Evolutionary conservation across 805 yeast species (phyloP).

Genomic region (Millerozyma miso): DNA sequence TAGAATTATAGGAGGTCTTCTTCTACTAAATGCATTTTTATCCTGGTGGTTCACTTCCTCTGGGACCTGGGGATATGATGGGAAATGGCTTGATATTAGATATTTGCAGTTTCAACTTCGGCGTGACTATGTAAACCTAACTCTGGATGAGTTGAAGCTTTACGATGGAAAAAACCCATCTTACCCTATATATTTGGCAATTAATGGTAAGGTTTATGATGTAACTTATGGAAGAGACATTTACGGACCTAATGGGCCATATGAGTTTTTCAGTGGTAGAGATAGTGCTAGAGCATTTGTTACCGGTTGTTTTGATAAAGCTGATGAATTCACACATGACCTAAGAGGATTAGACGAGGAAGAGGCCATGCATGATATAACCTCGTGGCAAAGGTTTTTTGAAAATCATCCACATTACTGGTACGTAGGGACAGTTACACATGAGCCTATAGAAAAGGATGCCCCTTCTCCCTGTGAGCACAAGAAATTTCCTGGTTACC

Average conservation of each 20-base stretch:
- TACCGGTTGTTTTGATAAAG: conserved; percentile 60
- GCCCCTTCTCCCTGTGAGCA: conserved; percentile 49
- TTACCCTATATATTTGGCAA: conserved; percentile 54
- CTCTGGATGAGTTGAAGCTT: conserved; percentile 43
- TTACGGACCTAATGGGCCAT: conserved; percentile 59
- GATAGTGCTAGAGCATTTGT: conserved; percentile 68
- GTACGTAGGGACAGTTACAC: conserved; percentile 55
- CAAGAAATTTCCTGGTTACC: conserved; percentile 18
- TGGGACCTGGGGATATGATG: conserved; percentile 57
- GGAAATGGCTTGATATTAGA: conserved; percentile 42
- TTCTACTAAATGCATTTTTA: conserved; percentile 42
- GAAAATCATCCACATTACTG: conserved; percentile 48
- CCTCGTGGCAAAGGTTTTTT: conserved; percentile 52
- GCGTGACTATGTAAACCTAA: conserved; percentile 23
- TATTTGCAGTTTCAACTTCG: conserved; percentile 30
- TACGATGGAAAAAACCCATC: conserved; percentile 47
- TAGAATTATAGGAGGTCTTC: conserved; percentile 42
- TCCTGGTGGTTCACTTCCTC: conserved; percentile 60
- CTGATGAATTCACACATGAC: conserved; percentile 60
- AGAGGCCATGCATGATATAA: conserved; percentile 36
- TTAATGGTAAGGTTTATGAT: conserved; percentile 62
- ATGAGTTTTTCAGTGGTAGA: conserved; percentile 54
- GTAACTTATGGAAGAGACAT: conserved; percentile 47
- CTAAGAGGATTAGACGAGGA: conserved; percentile 52
- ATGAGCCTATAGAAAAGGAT: conserved; percentile 40